Evolutionary conservation across 331 rosid genomes (phyloP).

Genomic region (Malus hybrid): DNA sequence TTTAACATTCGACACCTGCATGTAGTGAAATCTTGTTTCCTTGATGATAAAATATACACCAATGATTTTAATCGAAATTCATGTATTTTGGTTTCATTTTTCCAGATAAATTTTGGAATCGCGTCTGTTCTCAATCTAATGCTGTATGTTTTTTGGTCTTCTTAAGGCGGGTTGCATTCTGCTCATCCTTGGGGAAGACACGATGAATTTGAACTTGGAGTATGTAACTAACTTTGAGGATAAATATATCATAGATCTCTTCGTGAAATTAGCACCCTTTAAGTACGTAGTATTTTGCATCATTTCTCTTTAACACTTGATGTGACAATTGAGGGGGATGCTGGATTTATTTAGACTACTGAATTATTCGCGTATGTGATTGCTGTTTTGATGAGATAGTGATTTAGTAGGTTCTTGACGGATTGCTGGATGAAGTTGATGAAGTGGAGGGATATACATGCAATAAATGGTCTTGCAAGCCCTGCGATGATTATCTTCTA

Average conservation of each 20-base stretch:
- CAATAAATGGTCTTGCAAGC: slow-evolving; percentile 45
- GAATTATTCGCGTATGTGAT: background rate
- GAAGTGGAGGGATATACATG: slow-evolving; percentile 61
- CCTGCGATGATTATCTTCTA: slow-evolving; percentile 72
- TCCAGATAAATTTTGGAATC: background rate
- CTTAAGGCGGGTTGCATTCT: slow-evolving; percentile 60
- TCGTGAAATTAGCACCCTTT: slow-evolving; percentile 1
- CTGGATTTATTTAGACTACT: background rate
- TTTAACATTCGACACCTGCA: background rate
- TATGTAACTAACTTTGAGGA: slow-evolving; percentile 34
- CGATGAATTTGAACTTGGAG: slow-evolving; percentile 66
- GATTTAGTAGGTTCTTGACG: slow-evolving; percentile 75
- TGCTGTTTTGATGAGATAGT: slow-evolving; percentile 28
- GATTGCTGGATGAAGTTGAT: slow-evolving; percentile 70
- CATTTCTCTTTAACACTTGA: background rate
- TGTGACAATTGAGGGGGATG: background rate
- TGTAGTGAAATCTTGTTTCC: background rate
- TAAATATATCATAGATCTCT: slow-evolving; percentile 19
- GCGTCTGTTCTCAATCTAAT: slow-evolving; percentile 25
- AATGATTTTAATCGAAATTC: background rate
- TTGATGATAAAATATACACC: background rate
- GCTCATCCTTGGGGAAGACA: slow-evolving; percentile 42
- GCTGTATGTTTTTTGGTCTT: slow-evolving; percentile 15
- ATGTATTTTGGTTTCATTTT: background rate
- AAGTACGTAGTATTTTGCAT: background rate